Percentiles rank a stretch among this genome's conserved stretches.
Evolutionary conservation across 495 filamentous ascomycete species (phyloP).

Genomic region (Lophiotrema nucula): DNA sequence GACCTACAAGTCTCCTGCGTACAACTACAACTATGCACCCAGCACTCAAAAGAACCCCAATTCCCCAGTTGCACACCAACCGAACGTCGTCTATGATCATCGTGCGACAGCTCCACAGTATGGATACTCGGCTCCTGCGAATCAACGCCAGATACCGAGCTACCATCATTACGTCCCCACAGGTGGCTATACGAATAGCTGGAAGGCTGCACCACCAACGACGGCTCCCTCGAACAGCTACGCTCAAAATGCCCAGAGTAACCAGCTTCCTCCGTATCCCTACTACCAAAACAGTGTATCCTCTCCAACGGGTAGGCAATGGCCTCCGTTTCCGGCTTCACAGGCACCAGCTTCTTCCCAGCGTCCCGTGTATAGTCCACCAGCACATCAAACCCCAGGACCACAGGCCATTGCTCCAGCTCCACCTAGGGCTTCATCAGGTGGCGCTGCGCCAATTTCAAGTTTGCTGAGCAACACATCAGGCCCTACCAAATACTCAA

Average conservation of each 20-base stretch:
- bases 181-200: neutral
- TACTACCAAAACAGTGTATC: constrained; percentile 26
- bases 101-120: constrained; percentile 27
- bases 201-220: constrained; percentile 1
- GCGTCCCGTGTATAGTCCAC: constrained; percentile 13
- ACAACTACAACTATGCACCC: constrained; percentile 26
- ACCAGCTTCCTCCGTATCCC: constrained; percentile 19
- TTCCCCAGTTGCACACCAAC: constrained; percentile 30
- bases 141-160: neutral
- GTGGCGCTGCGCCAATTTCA: constrained; percentile 25
- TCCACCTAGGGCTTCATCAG: constrained; percentile 1
- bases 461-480: constrained; percentile 25
- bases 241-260: constrained; percentile 14
- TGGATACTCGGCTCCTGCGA: constrained; percentile 10
- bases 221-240: constrained; percentile 2
- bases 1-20: constrained; percentile 11
- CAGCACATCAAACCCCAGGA: constrained; percentile 9
- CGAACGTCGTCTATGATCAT: constrained; percentile 27
- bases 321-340: too few relatives aligned
- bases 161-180: constrained; percentile 5
- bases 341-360: constrained; percentile 7
- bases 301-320: too few relatives aligned
- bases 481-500: constrained; percentile 27
- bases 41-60: constrained; percentile 28
- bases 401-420: constrained; percentile 27